Evolutionary conservation across 2,329 filamentous ascomycete genomes (phyloP).

Genomic region (Aspergillus versicolor): DNA sequence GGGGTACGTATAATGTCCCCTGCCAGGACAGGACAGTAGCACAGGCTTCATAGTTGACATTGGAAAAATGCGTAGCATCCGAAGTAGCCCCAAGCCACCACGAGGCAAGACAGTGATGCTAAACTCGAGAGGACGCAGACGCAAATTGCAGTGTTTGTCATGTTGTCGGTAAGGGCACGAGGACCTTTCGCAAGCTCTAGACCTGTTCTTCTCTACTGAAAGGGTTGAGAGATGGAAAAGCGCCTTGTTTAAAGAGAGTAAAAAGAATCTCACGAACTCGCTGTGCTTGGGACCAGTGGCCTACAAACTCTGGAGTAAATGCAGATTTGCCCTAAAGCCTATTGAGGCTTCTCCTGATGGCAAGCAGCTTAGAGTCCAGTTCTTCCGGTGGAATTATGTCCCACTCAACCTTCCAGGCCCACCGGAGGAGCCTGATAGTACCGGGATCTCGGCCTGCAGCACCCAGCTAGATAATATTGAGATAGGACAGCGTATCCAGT

Average conservation of each 20-base stretch:
- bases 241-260: background rate
- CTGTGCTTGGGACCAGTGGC: background rate
- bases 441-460: background rate
- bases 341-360: background rate
- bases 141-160: no score
- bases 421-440: background rate
- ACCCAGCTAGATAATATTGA: background rate
- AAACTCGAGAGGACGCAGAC: no score
- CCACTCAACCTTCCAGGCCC: accelerated
- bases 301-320: background rate
- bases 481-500: background rate
- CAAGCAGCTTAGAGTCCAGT: background rate
- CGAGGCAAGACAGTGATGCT: no score
- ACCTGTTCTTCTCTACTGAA: background rate
- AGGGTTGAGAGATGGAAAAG: background rate
- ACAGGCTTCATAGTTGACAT: no score
- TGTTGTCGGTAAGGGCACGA: no score
- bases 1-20: no score
- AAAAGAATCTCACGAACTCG: background rate
- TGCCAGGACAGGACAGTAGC: no score
- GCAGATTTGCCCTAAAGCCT: background rate
- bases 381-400: background rate
- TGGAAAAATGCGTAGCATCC: no score
- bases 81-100: no score
- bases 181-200: background rate